A percentile compares a stretch with the other conserved stretches of the same genome.
Evolutionary conservation across 2,329 filamentous ascomycete genomes (phyloP).

Genomic region (Aspergillus sp.): DNA sequence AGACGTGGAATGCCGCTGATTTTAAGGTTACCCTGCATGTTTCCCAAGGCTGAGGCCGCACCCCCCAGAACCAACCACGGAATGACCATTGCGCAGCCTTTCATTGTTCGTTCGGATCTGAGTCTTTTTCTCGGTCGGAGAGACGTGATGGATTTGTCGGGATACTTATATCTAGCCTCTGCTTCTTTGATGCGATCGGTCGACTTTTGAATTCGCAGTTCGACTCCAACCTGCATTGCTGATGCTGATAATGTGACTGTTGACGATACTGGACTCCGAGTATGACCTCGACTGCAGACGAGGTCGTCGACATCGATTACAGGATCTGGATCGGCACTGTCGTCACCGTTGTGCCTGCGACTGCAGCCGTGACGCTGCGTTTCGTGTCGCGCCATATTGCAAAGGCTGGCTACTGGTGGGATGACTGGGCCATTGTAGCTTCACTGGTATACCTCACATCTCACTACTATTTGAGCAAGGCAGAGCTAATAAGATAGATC

Average conservation of each 20-base stretch:
- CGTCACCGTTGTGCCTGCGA: slow-evolving; percentile 25
- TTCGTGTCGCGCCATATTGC: slow-evolving; percentile 22
- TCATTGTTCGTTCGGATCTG: no score
- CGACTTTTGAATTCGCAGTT: no score
- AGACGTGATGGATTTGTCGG: no score
- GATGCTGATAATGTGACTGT: neutral
- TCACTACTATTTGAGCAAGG: neutral
- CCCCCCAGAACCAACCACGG: no score
- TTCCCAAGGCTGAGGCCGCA: no score
- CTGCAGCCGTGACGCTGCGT: slow-evolving; percentile 22
- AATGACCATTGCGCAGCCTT: no score
- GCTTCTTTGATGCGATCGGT: no score
- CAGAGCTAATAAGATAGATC: slow-evolving; percentile 9
- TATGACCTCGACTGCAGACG: neutral
- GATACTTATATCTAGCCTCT: no score
- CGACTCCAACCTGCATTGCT: no score
- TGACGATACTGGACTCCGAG: neutral
- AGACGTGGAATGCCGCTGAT: no score
- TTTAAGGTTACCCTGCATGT: no score
- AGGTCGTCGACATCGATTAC: slow-evolving; percentile 17
- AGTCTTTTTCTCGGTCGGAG: no score
- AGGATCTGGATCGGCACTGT: slow-evolving; percentile 26
- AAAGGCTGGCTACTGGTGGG: slow-evolving; percentile 27
- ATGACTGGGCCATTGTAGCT: slow-evolving; percentile 28
- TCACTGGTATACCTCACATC: slow-evolving; percentile 19